Conservation (phyloP, 768 basidiomycete genomes). For the Collybia sp. region DNA sequence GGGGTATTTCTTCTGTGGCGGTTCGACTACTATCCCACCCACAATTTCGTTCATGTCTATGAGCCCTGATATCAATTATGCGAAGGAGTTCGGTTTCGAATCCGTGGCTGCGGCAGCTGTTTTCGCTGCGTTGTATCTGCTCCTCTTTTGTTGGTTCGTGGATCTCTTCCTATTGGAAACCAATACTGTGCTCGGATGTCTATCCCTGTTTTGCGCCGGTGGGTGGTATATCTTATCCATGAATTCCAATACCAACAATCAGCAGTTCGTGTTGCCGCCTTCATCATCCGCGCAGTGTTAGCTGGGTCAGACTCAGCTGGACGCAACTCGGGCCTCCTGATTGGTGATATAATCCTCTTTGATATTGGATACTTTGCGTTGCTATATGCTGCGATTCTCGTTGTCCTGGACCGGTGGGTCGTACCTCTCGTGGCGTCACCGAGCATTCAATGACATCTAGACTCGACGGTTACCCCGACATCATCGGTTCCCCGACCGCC, state of each 20-base stretch:
- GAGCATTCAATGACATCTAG: too few species aligned
- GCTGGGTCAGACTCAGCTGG: conserved; percentile 24
- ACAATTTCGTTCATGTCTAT: too few species aligned
- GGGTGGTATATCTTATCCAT: conserved; percentile 9
- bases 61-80: conserved; percentile 22
- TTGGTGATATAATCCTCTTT: conserved; percentile 32
- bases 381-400: conserved; percentile 33
- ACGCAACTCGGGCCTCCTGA: conserved; percentile 25
- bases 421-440: too few species aligned
- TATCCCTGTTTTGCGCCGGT: conserved; percentile 35
- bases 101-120: conserved; percentile 29
- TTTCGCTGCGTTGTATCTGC: conserved; percentile 29
- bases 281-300: conserved; percentile 32
- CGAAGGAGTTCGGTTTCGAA: conserved; percentile 23
- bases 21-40: too few species aligned
- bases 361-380: conserved; percentile 33
- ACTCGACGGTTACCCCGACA: too few species aligned
- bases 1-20: too few species aligned
- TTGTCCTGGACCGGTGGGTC: conserved; percentile 35
- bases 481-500: too few species aligned
- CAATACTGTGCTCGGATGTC: conserved; percentile 27
- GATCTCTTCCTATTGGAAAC: conserved; percentile 21
- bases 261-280: conserved; percentile 38
- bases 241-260: neutral
- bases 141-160: conserved; percentile 23